phyloP scores from a whole-genome alignment of 2,329 filamentous ascomycete species.

The Ceratocystis eucalypticola region DNA sequence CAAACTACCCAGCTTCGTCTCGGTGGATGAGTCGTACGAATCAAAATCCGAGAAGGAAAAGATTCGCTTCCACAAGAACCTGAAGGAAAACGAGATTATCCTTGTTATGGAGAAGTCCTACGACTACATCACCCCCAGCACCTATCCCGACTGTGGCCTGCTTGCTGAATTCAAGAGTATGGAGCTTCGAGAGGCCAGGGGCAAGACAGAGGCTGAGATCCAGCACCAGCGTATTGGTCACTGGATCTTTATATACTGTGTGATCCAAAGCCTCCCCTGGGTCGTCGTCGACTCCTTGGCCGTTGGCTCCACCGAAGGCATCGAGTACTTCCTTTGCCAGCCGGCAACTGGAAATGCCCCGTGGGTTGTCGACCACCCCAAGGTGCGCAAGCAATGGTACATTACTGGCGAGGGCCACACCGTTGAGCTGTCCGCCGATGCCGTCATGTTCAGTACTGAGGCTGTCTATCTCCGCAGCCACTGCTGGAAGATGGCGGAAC shows the following conservation, averaged over 20 bases:
- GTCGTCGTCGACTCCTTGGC: constrained; percentile 63
- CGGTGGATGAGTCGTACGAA: constrained; percentile 50
- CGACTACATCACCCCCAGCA: constrained; percentile 52
- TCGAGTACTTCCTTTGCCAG: constrained; percentile 73
- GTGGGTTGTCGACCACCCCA: constrained; percentile 54
- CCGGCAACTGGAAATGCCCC: constrained; percentile 58
- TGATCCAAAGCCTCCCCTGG: constrained; percentile 65
- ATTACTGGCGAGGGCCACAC: constrained; percentile 48
- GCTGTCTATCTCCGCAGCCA: constrained; percentile 46
- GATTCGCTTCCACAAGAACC: constrained; percentile 53
- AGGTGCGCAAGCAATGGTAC: constrained; percentile 59
- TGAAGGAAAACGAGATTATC: constrained; percentile 67
- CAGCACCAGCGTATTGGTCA: constrained; percentile 59
- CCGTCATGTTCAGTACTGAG: constrained; percentile 47
- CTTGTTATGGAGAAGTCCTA: constrained; percentile 68
- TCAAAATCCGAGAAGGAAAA: constrained; percentile 60
- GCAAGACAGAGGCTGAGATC: constrained; percentile 52
- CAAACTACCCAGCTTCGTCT: constrained; percentile 54
- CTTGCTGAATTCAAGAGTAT: constrained; percentile 57
- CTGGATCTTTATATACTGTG: constrained; percentile 70
- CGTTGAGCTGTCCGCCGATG: constrained; percentile 46
- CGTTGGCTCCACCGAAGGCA: constrained; percentile 52
- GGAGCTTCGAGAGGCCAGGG: constrained; percentile 53
- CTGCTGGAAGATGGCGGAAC: constrained; percentile 41
- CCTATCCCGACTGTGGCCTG: constrained; percentile 38